Percentiles rank a stretch among this genome's conserved stretches.
Evolutionary conservation across 108 stramenopile species (phyloP).

Genomic region (Cyclotella cryptica): DNA sequence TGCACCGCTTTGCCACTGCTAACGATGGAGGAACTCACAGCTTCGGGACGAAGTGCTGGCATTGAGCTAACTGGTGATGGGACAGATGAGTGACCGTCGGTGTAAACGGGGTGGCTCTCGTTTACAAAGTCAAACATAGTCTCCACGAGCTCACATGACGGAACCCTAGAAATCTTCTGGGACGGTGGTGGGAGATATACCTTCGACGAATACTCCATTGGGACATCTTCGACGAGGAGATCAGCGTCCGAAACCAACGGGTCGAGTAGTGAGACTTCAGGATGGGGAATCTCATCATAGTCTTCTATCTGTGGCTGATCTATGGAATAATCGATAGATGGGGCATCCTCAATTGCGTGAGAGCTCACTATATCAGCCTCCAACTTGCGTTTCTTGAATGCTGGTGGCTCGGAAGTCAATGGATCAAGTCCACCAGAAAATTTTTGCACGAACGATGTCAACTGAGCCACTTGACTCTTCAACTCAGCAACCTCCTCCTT

Average conservation of each 20-base stretch:
- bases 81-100: slow-evolving; percentile 31
- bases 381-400: slow-evolving; percentile 51
- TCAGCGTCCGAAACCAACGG: slow-evolving; percentile 53
- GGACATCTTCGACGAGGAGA: slow-evolving; percentile 49
- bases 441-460: slow-evolving; percentile 54
- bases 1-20: slow-evolving; percentile 28
- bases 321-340: slow-evolving; percentile 35
- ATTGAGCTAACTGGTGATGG: slow-evolving; percentile 28
- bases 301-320: neutral
- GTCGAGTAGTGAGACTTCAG: slow-evolving; percentile 43
- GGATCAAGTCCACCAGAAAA: slow-evolving; percentile 32
- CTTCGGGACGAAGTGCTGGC: slow-evolving; percentile 21
- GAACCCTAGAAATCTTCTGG: slow-evolving; percentile 14
- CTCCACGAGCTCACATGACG: slow-evolving; percentile 44
- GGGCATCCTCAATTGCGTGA: slow-evolving; percentile 10
- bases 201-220: slow-evolving; percentile 14
- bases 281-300: slow-evolving; percentile 22
- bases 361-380: slow-evolving; percentile 29
- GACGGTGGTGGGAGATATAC: neutral
- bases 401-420: slow-evolving; percentile 15
- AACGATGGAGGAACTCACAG: slow-evolving; percentile 26
- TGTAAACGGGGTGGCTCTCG: slow-evolving; percentile 41
- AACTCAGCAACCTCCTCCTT: slow-evolving; percentile 69
- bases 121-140: slow-evolving; percentile 45
- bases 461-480: slow-evolving; percentile 53